Conservation (phyloP, 106 monocot species). For the Dioscorea zingiberensis region DNA sequence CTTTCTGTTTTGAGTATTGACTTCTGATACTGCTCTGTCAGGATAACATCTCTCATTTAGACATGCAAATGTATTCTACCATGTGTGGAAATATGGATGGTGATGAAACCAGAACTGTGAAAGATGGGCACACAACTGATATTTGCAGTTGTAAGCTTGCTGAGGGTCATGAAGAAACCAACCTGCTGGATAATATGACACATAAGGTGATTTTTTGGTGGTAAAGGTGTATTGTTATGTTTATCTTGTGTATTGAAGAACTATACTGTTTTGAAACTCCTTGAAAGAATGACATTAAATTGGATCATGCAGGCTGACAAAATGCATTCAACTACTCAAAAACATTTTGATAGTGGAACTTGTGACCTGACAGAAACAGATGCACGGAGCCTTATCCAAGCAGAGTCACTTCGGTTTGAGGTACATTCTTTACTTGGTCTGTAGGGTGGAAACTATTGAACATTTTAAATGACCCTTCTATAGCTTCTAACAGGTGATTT, state of each 20-base stretch:
- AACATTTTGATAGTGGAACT: background rate
- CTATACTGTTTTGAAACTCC: too few relatives aligned
- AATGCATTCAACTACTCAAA: background rate
- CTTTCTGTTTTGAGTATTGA: too few relatives aligned
- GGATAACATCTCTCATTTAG: background rate
- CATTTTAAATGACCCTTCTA: too few relatives aligned
- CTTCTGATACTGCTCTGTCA: background rate
- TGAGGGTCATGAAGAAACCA: background rate
- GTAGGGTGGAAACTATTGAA: too few relatives aligned
- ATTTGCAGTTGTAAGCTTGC: conserved; percentile 9
- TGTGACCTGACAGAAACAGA: conserved; percentile 8
- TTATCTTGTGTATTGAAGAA: too few relatives aligned
- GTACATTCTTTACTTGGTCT: conserved; percentile 18
- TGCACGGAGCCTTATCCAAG: conserved; percentile 14
- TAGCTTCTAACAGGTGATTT: too few relatives aligned
- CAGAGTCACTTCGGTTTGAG: conserved; percentile 75
- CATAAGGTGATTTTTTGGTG: background rate
- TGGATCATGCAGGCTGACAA: conserved; percentile 13
- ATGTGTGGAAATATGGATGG: conserved; percentile 9
- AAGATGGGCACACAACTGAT: conserved; percentile 9
- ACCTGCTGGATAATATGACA: conserved; percentile 2
- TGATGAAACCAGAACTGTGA: conserved; percentile 2
- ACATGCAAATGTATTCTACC: conserved; percentile 2
- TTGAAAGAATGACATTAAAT: too few relatives aligned
- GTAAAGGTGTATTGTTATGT: background rate